Percentiles rank a stretch among this genome's conserved stretches.
These are phyloP conservation scores for Elaeis guineensis DNA, from an alignment of 176 grass and related monocot species.

Conservation along the genomic window DNA sequence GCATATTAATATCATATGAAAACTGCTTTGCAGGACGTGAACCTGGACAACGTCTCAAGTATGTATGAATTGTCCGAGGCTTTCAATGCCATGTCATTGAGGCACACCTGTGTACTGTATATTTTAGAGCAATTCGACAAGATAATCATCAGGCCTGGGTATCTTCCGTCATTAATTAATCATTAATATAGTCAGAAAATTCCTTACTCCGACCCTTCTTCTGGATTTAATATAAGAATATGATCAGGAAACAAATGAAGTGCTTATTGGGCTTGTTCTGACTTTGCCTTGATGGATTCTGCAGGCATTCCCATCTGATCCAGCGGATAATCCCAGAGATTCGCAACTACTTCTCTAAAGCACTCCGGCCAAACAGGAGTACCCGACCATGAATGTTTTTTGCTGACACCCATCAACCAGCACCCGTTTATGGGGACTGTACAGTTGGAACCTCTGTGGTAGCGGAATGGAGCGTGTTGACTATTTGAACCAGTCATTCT, in stretches of 20 bases:
- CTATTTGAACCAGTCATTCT: too few relatives aligned
- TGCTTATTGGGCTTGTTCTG: too few relatives aligned
- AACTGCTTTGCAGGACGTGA: conserved; percentile 58
- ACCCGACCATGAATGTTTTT: conserved; percentile 22
- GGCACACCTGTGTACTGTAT: conserved; percentile 87
- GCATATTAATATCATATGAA: too few relatives aligned
- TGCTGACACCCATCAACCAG: conserved; percentile 42
- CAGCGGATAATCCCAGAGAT: conserved; percentile 82
- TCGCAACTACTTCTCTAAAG: conserved; percentile 64
- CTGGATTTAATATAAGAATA: too few relatives aligned
- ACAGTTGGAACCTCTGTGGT: conserved; percentile 35
- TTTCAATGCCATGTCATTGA: conserved; percentile 84
- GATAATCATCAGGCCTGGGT: conserved; percentile 67
- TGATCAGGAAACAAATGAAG: too few relatives aligned
- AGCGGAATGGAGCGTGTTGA: too few relatives aligned
- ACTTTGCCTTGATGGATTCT: background rate
- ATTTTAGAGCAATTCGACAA: conserved; percentile 92
- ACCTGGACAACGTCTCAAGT: conserved; percentile 69
- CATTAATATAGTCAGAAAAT: too few relatives aligned
- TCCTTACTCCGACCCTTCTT: too few relatives aligned
- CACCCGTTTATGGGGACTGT: conserved; percentile 55
- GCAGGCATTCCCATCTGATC: conserved; percentile 62
- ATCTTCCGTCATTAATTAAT: background rate
- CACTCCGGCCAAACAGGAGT: conserved; percentile 43
- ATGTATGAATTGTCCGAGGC: conserved; percentile 98